phyloP scores from a whole-genome alignment of 768 basidiomycete genomes.

The Tulasnella calospora region DNA sequence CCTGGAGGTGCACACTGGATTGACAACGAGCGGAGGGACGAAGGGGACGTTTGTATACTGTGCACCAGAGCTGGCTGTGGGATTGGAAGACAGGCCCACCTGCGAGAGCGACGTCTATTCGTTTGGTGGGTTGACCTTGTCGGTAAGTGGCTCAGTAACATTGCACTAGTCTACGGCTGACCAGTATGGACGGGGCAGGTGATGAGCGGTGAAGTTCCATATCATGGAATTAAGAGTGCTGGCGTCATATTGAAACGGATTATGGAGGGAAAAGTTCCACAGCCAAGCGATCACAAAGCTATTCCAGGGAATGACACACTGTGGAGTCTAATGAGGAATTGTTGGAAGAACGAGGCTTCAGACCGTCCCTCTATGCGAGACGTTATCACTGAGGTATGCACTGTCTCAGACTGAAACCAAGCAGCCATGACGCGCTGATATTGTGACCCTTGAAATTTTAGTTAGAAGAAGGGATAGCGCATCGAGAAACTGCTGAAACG shows the following conservation, averaged over 20 bases:
- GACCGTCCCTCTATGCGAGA: not conserved
- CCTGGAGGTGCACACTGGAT: not conserved
- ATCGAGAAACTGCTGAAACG: too few relatives aligned
- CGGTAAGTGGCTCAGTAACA: not conserved
- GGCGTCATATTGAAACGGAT: not conserved
- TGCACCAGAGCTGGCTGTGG: not conserved
- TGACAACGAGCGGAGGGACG: not conserved
- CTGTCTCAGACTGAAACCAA: too few relatives aligned
- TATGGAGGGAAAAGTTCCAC: not conserved
- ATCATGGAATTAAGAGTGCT: not conserved
- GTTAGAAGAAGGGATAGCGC: too few relatives aligned
- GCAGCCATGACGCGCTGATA: too few relatives aligned
- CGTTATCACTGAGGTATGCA: not conserved
- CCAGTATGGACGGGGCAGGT: not conserved
- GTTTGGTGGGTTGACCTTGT: constrained; percentile 3
- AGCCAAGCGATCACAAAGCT: not conserved
- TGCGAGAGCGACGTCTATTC: constrained; percentile 12
- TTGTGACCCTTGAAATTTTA: too few relatives aligned
- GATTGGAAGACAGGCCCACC: not conserved
- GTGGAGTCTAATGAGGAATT: not conserved
- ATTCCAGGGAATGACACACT: not conserved
- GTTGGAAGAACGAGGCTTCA: not conserved
- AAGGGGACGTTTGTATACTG: not conserved
- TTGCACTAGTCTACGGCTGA: too few relatives aligned
- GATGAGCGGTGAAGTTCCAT: constrained; percentile 1